Base-by-base conservation (phyloP, 83 land plant species). In the Picea mariana region DNA sequence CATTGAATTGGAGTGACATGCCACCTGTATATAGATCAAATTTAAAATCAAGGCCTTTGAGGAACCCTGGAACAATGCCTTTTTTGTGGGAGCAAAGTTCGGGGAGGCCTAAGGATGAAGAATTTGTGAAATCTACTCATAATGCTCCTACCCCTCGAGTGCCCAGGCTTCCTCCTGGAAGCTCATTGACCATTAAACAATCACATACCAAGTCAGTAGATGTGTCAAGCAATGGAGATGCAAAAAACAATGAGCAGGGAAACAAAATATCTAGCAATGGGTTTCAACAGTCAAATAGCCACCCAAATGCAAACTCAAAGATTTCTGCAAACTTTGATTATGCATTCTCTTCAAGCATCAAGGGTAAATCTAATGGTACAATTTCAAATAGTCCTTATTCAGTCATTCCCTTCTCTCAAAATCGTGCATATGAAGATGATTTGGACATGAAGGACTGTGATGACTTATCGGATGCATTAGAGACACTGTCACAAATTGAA, bases 41-140 rank as follows among this genome's bases (percentile, higher is more conserved):
- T 2, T 44, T 79, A 20, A 86, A 77, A 26, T 75, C 83, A n/a
- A 90, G 85, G n/a, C 87, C 90, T 63, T 85, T 86, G 6, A 79
- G 85, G 49, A 61, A 86, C 77, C 91, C 91, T 20, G 90, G 81
- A 64, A 80, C 84, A 8, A 87, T 92, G 23, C 92, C 92, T 15
- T 89, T 92, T 59, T 21, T 73, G 20, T 89, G 94, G 94, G 94
- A 92, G 83, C 85, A 87, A 38, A 82, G 38, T 20, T 90, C 92
- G 12, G 92, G 94, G 27, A 77, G 73, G 81, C 85, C 90, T 20
- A 87, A 92, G 81, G 76, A 77, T 79, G 75, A 68, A 61, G 42
- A 8, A 21, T n/a, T 3, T 71, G 62, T 38, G 80, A 40, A n/a
- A n/a, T 58, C 79, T 47, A 26, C 16, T 58, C 68, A 42, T 52